Base-by-base conservation (phyloP, 495 filamentous ascomycete species). In the Talaromyces ruber region DNA sequence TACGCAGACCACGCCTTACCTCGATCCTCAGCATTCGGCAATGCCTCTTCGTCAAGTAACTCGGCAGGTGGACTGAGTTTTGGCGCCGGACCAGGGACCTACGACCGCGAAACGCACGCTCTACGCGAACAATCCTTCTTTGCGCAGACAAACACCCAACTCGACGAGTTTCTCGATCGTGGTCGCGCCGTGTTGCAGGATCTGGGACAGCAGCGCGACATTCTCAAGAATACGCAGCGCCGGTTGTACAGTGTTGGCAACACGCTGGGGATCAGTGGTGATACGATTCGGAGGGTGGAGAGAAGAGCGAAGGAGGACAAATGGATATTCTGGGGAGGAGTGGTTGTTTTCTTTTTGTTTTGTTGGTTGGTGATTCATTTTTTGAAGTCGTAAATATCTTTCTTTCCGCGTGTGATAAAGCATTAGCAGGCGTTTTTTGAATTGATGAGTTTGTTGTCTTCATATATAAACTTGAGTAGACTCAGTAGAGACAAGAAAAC, bases 201-300 rank as follows among this genome's bases (percentile, higher is more conserved):
- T 74, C 72, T 99, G 54, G 87, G 89, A 2, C 81, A 96, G 71
- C 95, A 99, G 79, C 80, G 91, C 43, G 93, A 97, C 70, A 89
- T 98, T 70, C 78, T 99, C 63, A 99, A 99, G 78, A 88, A 86
- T 7, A 98, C 94, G 47, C 94, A 98, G 78, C 84, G 86, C 69
- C 84, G 85, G 71, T 79, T 99, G 52, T 98, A 98, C 69, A 92
- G 84, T 70, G 91, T 96, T 22, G 94, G 90, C 6, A 98, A 96
- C 68, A 98, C 95, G 29, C 75, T 98, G 63, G 94, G 94, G 7
- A 83, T 98, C 37, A 92, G 88, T 71, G 92, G 93, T 29, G 95
- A 98, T 71, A 98, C 94, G 5, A 98, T 98, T 61, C 84, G 95
- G 14, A 97, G 93, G 90, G 75, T 98, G 56, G 93, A 98, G 73